These are phyloP conservation scores for Sphaerobolus stellatus DNA, from an alignment of 1,284 basidiomycete species.

Conservation along the genomic window DNA sequence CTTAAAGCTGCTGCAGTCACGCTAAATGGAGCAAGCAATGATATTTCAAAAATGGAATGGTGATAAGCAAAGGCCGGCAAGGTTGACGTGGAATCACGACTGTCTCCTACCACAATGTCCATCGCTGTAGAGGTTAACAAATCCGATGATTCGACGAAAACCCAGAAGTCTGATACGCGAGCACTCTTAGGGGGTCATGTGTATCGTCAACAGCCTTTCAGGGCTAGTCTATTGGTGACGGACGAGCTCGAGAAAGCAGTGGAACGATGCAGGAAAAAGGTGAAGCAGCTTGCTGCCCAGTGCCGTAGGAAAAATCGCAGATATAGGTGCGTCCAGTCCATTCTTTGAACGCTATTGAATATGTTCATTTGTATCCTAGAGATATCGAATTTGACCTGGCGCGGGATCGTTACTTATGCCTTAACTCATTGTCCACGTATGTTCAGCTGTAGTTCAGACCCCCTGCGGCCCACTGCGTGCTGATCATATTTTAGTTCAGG, in stretches of 20 bases:
- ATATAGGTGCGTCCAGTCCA: constrained; percentile 18
- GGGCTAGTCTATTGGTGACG: constrained; percentile 30
- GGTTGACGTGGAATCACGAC: too few relatives aligned
- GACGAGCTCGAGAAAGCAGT: constrained; percentile 40
- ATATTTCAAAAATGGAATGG: too few relatives aligned
- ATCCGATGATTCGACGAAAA: too few relatives aligned
- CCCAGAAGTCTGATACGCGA: neutral
- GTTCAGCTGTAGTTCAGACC: constrained; percentile 4
- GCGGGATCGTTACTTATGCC: constrained; percentile 41
- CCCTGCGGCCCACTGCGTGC: neutral
- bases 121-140: too few relatives aligned
- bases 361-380: constrained; percentile 23
- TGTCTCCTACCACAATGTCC: too few relatives aligned
- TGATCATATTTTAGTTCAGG: neutral
- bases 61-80: too few relatives aligned
- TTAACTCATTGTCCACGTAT: constrained; percentile 35
- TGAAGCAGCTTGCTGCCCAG: constrained; percentile 37
- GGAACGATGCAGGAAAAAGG: constrained; percentile 37
- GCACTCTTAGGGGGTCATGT: too few relatives aligned
- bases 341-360: neutral
- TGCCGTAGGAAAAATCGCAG: constrained; percentile 32
- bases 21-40: too few relatives aligned
- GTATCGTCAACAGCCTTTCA: neutral
- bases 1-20: too few relatives aligned
- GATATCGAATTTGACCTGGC: constrained; percentile 54